These are phyloP conservation scores for Rhodosporidiobolus odoratus DNA, from an alignment of 768 basidiomycete species.

Conservation along the genomic window DNA sequence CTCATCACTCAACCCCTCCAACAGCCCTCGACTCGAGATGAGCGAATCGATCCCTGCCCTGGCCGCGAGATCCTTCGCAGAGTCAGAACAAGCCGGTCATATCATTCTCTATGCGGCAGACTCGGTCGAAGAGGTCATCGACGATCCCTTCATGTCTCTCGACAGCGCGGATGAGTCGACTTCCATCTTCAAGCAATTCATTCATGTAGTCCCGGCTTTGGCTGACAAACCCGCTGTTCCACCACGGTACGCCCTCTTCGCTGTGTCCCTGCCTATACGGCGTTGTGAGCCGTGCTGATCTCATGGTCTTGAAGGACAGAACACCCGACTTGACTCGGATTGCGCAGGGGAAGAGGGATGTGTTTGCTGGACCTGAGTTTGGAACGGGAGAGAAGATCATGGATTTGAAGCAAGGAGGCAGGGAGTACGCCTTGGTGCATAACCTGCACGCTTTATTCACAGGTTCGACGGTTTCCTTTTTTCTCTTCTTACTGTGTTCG, in stretches of 20 bases:
- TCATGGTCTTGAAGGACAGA: not conserved
- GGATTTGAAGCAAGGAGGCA: not conserved
- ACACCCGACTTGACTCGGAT: conserved; percentile 13
- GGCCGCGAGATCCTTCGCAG: not conserved
- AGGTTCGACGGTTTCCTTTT: not conserved
- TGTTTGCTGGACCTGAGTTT: conserved; percentile 10
- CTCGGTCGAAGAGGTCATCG: not conserved
- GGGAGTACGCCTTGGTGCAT: conserved; percentile 1
- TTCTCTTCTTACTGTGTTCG: not conserved
- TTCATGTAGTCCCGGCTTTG: conserved; percentile 18
- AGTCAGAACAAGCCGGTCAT: not conserved
- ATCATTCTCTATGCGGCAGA: conserved; percentile 17
- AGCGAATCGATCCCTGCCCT: not conserved
- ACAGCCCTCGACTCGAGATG: no score
- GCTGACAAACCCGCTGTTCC: conserved; percentile 19
- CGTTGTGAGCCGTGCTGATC: not conserved
- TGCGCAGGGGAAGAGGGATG: not conserved
- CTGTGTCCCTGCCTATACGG: no score
- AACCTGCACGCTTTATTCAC: conserved; percentile 20
- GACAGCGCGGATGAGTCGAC: not conserved
- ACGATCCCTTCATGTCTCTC: not conserved
- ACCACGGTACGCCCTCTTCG: not conserved
- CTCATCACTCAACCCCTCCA: not conserved
- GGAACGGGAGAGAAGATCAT: conserved; percentile 5
- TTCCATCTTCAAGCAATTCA: conserved; percentile 3